Evolutionary conservation across 2,329 filamentous ascomycete species (phyloP), one percentile per base, ranked within the genome.

Genomic region (Zasmidium cellare): DNA sequence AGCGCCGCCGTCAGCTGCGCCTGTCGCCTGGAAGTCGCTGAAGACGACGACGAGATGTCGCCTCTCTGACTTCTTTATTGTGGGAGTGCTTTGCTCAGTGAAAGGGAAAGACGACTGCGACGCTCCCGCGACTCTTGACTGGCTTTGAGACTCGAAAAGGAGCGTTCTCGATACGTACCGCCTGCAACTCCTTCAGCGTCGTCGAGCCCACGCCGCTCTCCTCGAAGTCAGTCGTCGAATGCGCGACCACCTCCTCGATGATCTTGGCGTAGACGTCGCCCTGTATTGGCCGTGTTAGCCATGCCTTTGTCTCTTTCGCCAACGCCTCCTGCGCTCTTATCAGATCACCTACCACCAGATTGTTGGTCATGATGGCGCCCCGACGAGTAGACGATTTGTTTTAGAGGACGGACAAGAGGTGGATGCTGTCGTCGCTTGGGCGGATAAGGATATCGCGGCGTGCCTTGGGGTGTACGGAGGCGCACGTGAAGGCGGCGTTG

Each of bases 201-300:
- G 85, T 81, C 74, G 93, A 89, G 69, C 96, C 91, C 65, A 97
- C 89, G 69, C 94, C 94, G 68, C 89, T 91, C 78, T 99, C 94
- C 76, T 99, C 94, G 74, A 99, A 97, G 77, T 97, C 94, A 71
- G 93, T 90, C 71, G 90, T 85, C 71, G 93, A 97, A 66, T 74
- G 72, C 51, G 69, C 65, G 59, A 80, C 73, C 60, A 81, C 79
- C 69, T 90, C 89, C 68, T 93, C 88, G 76, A 97, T 91, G 73
- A 99, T 92, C 78, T 94, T 91, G 76, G 87, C 82, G 76, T 97
- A 99, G 71, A 97, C 88, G 66, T 80, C 78, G 70, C 94, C 94
- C 80, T 87, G 65, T 60, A 44, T 24, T 38, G 50, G 35, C 46
- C 24, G 14, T 46, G 61, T 69, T 53, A 69, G 66, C 64, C 6